phyloP scores from a whole-genome alignment of 2,329 filamentous ascomycete species.

The Colletotrichum echinochloae region DNA sequence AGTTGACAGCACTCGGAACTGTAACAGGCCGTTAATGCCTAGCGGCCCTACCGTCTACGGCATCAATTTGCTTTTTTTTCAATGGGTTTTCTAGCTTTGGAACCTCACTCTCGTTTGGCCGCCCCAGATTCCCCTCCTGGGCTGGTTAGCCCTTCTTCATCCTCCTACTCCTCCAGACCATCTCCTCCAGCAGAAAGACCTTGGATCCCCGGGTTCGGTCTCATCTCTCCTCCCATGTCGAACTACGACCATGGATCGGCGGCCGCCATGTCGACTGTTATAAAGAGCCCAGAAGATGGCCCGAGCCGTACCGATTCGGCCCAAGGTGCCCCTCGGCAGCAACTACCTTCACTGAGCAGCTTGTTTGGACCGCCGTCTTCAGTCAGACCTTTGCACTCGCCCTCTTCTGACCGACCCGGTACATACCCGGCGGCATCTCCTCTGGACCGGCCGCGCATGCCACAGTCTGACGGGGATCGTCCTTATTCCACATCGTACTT shows the following conservation, averaged over 20 bases:
- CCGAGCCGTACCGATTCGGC: conserved; percentile 52
- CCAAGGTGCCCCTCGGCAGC: conserved; percentile 54
- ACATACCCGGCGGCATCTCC: conserved; percentile 59
- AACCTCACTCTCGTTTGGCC: conserved; percentile 63
- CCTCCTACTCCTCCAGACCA: conserved; percentile 60
- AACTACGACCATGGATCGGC: conserved; percentile 64
- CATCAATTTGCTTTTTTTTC: conserved; percentile 49
- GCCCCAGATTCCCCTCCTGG: conserved; percentile 67
- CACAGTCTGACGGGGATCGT: conserved; percentile 52
- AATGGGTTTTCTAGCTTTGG: conserved; percentile 68
- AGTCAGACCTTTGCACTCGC: conserved; percentile 58
- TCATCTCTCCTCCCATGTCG: conserved; percentile 68
- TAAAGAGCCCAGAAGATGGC: conserved; percentile 54
- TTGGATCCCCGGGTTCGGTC: conserved; percentile 55
- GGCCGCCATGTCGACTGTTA: conserved; percentile 56
- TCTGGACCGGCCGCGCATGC: conserved; percentile 59
- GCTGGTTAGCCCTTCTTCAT: conserved; percentile 63
- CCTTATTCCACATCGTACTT: conserved; percentile 62
- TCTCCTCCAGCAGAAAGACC: conserved; percentile 57
- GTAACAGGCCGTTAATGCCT: conserved; percentile 24
- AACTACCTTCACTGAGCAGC: conserved; percentile 68
- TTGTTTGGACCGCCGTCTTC: conserved; percentile 64
- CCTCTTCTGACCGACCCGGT: conserved; percentile 59
- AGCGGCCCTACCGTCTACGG: conserved; percentile 15
- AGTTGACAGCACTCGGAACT: not conserved